Conservation (phyloP, 2,329 filamentous ascomycete genomes). For the Gaeumannomyces sp. region DNA sequence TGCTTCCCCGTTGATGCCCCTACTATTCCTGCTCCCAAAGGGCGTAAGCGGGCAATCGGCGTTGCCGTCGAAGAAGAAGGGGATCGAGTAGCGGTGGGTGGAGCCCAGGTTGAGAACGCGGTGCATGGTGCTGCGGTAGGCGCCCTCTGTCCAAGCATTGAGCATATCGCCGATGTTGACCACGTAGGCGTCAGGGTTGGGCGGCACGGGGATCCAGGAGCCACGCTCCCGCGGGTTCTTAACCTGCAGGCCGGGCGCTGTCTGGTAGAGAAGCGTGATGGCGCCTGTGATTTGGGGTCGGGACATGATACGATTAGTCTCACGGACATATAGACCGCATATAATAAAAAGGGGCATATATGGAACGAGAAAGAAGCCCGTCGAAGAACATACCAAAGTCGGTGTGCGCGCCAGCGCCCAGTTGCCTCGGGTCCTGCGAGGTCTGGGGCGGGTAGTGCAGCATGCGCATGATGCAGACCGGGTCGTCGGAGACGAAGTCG, state of each 20-base stretch:
- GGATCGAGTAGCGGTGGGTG: conserved; percentile 48
- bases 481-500: conserved; percentile 33
- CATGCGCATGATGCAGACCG: conserved; percentile 37
- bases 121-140: conserved; percentile 48
- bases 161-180: conserved; percentile 47
- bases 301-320: neutral
- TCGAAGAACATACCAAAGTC: conserved; percentile 37
- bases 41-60: conserved; percentile 31
- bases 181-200: conserved; percentile 39
- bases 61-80: conserved; percentile 51
- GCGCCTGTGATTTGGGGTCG: conserved; percentile 20
- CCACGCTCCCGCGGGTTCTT: conserved; percentile 31
- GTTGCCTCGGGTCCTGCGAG: conserved; percentile 24
- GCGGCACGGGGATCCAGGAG: conserved; percentile 38
- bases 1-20: neutral
- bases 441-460: conserved; percentile 43
- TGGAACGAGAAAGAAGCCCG: too few species aligned
- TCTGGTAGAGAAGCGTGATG: conserved; percentile 49
- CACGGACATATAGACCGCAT: neutral
- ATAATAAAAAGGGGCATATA: neutral
- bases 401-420: conserved; percentile 42
- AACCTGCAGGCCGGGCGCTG: conserved; percentile 45
- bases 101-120: conserved; percentile 47
- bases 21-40: conserved; percentile 22
- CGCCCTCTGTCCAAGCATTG: conserved; percentile 42